Evolutionary conservation across 495 filamentous ascomycete species (phyloP).

Genomic region (Aspergillus ostianus): DNA sequence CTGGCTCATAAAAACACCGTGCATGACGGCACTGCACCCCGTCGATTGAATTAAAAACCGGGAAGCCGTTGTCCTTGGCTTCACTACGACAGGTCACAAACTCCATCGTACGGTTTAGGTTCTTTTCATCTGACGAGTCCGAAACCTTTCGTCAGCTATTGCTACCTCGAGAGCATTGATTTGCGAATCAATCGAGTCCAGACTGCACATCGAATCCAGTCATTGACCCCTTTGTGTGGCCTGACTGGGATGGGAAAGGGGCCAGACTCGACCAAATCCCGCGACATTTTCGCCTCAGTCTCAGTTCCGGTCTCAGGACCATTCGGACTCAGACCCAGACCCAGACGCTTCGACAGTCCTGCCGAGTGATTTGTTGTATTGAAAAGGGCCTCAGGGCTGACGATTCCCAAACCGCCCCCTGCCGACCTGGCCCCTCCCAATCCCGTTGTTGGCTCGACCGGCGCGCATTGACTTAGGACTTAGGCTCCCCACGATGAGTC

Average conservation of each 20-base stretch:
- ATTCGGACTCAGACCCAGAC: neutral
- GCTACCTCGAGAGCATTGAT: neutral
- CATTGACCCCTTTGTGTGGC: neutral
- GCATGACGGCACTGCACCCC: neutral
- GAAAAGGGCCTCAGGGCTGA: no score
- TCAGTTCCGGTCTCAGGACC: neutral
- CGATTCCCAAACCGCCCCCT: neutral
- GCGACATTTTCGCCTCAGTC: neutral
- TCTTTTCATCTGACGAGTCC: neutral
- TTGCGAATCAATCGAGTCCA: no score
- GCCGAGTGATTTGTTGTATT: neutral
- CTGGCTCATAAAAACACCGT: neutral
- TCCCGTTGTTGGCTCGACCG: neutral
- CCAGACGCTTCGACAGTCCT: no score
- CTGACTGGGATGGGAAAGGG: neutral
- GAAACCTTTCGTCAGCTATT: neutral
- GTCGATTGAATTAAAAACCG: neutral
- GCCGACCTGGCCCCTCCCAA: neutral
- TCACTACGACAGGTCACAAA: neutral
- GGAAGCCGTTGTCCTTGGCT: neutral
- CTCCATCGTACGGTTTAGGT: neutral
- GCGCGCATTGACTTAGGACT: neutral
- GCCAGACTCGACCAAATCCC: neutral
- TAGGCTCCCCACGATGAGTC: neutral
- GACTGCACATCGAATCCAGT: neutral